Base-by-base conservation (phyloP, 1,139 yeast species). In the Petasospora fabianii region DNA sequence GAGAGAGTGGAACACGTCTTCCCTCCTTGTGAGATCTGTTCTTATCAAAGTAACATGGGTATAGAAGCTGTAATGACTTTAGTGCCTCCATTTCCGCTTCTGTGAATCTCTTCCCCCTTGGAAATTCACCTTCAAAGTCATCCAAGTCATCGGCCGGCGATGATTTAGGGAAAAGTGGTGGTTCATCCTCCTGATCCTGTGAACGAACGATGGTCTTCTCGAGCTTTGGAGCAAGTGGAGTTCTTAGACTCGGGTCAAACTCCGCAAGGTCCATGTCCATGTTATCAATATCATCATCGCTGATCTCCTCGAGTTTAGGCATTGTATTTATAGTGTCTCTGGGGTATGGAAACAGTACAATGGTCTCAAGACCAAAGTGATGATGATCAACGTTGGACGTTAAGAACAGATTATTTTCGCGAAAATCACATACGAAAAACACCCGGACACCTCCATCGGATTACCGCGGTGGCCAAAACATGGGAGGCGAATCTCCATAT, bases 181-280 rank as follows among this genome's bases (percentile, higher is more conserved):
- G 57, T 24, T 58, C 63, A 14, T 44, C 63, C 16, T 44, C 35
- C 58, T 44, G 52, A 54, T 80, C 87, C 54, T 80, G 84, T n/a
- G 86, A 79, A 56, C 85, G 70, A 8, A 71, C 74, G 20, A 81
- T 68, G 2, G 67, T 61, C 24, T 85, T 84, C 47, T 71, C 70
- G 13, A 80, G 75, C 52, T 73, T 70, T 32, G 88, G 88, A 1
- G 88, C 88, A 16, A 82, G 64, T 3, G 88, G 85, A 0, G 90
- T 81, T 33, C 61, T 72, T 46, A 82, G 64, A 32, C 67, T 64
- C 14, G 96, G 90, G 62, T 88, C 97, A 50, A 87, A 83, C 66
- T 88, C 90, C 9, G 95, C 94, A 30, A 90, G 72, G 62, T 88
- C 96, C 84, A 86, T 83, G 53, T 88, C 96, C 79, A 87, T 71